Conservation (phyloP, 2,329 filamentous ascomycete genomes). For the Epichloe scottii region DNA sequence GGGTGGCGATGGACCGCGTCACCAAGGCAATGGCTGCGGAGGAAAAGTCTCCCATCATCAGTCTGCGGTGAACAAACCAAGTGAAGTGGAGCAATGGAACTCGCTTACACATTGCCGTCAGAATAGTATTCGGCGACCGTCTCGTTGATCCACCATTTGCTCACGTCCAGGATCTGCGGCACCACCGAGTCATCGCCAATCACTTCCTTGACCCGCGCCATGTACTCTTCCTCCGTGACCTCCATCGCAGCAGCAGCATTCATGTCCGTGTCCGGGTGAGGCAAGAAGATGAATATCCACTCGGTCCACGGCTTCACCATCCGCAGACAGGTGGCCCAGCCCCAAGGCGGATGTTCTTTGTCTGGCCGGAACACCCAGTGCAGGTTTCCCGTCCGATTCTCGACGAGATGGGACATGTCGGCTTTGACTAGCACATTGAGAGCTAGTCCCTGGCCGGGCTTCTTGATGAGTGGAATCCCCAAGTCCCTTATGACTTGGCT, state of each 20-base stretch:
- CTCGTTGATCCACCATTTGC: conserved; percentile 50
- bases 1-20: conserved; percentile 48
- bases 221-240: conserved; percentile 34
- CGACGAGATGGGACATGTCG: conserved; percentile 36
- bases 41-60: background rate
- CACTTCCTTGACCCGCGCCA: conserved; percentile 31
- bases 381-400: conserved; percentile 41
- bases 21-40: conserved; percentile 36
- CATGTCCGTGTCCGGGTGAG: conserved; percentile 24
- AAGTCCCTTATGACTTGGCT: conserved; percentile 26
- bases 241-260: conserved; percentile 12
- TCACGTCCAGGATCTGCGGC: conserved; percentile 38
- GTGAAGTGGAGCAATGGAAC: background rate
- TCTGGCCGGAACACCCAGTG: conserved; percentile 49
- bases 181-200: conserved; percentile 41
- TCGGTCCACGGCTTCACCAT: conserved; percentile 54
- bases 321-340: conserved; percentile 35
- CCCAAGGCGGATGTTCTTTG: conserved; percentile 36
- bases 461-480: conserved; percentile 26
- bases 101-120: conserved; percentile 31
- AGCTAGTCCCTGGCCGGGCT: conserved; percentile 27
- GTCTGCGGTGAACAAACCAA: background rate
- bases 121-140: conserved; percentile 45
- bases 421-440: conserved; percentile 30
- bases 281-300: conserved; percentile 46